Evolutionary conservation across 306 rosid genomes (phyloP), one percentile per base, ranked within the genome.

Genomic region (Glycine soja): DNA sequence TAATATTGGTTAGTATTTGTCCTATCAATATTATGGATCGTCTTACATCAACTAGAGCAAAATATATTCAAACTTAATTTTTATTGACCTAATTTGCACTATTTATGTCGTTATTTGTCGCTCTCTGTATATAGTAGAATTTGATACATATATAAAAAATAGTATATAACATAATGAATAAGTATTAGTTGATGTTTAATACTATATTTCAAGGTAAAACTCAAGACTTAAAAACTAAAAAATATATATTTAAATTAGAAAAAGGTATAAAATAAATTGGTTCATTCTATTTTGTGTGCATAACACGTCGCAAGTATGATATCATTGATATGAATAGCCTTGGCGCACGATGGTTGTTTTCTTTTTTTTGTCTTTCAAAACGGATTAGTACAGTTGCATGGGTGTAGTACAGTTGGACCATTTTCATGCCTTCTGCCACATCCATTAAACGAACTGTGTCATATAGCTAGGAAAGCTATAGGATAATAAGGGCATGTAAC

Each of bases 341-440:
- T 86, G 86, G 87, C 89, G 86, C 89, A 85, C 79, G 83, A 51
- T 80, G 87, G 72, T 65, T 24, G 30, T 2, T 24, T 74, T 89
- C 30, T 24, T 74, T 89, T 86, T 4, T 4, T 38, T 36, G 3
- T 4, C 58, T 91, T 86, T 13, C 63, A 14, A 63, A 58, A 54
- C 74, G 89, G n/a, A n/a, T n/a, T n/a, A n/a, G n/a, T n/a, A n/a
- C n/a, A n/a, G 30, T 24, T 24, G 30, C 30, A 24, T 24, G 30
- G 30, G 30, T 24, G 30, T 24, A 24, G 19, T 52, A 73, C 42
- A 32, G 81, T 74, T 85, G 86, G 88, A 85, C 90, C 89, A 80
- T 75, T 80, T 76, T 8, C 15, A 5, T 43, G 47, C 53, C 56
- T 30, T 63, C 38, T 46, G 19, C 32, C 18, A 12, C 78, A 46